Conservation (phyloP, 257 asterid genomes). For the Rehmannia glutinosa region DNA sequence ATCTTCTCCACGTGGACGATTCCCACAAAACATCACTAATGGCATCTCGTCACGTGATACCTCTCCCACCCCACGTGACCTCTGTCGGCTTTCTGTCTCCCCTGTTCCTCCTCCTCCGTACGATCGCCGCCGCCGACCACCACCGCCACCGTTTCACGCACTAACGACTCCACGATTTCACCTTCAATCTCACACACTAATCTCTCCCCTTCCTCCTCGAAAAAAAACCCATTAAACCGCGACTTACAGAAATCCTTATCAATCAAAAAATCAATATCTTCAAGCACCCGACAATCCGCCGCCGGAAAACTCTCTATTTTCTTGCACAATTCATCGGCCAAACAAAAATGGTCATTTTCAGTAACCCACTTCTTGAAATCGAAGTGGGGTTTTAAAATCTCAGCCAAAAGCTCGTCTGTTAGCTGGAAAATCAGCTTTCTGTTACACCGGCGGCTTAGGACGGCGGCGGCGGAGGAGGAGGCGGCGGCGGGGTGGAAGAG, state of each 20-base stretch:
- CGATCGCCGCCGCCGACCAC: conserved; percentile 21
- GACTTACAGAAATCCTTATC: conserved; percentile 34
- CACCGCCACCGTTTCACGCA: conserved; percentile 52
- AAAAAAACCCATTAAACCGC: neutral
- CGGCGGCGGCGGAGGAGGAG: conserved; percentile 2
- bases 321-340: conserved; percentile 39
- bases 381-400: conserved; percentile 34
- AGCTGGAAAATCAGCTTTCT: conserved; percentile 70
- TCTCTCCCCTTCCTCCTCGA: conserved; percentile 47
- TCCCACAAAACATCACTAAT: conserved; percentile 18
- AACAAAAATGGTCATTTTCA: neutral
- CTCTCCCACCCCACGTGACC: conserved; percentile 44
- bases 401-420: conserved; percentile 55
- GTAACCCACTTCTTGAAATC: conserved; percentile 20
- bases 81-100: conserved; percentile 26
- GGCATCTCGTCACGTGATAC: conserved; percentile 62
- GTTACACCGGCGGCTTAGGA: conserved; percentile 39
- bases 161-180: conserved; percentile 47
- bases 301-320: conserved; percentile 41
- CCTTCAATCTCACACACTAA: conserved; percentile 58
- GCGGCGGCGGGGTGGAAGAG: conserved; percentile 46
- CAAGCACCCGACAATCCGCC: conserved; percentile 58
- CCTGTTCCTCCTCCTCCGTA: conserved; percentile 2
- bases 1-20: conserved; percentile 34
- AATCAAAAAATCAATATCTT: conserved; percentile 63